Evolutionary conservation across 1,284 basidiomycete genomes (phyloP).

Genomic region (Megacollybia platyphylla): DNA sequence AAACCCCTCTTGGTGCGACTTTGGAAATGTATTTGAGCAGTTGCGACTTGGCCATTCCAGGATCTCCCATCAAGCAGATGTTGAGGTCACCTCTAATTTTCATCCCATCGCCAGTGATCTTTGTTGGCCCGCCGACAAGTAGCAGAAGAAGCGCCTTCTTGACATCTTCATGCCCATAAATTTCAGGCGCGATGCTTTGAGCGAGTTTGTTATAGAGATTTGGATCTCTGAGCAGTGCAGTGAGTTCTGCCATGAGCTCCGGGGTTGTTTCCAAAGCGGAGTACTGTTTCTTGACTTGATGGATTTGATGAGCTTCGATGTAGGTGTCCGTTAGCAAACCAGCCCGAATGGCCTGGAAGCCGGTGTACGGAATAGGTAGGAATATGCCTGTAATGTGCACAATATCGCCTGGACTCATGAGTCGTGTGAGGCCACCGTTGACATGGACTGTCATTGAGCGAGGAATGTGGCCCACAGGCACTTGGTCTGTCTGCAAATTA

Average conservation of each 20-base stretch:
- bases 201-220: constrained; percentile 78
- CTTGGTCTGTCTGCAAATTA: constrained; percentile 80
- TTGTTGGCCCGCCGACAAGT: constrained; percentile 92
- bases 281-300: constrained; percentile 98
- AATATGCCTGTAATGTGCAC: constrained; percentile 87
- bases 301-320: constrained; percentile 82
- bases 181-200: constrained; percentile 92
- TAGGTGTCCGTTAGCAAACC: constrained; percentile 97
- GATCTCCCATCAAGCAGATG: constrained; percentile 98
- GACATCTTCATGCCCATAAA: constrained; percentile 96
- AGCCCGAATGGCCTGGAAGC: constrained; percentile 82
- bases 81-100: constrained; percentile 98
- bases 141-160: constrained; percentile 95
- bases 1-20: constrained; percentile 93
- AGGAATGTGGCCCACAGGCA: constrained; percentile 97
- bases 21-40: constrained; percentile 98
- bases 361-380: constrained; percentile 83
- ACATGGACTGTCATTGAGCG: constrained; percentile 96
- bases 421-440: constrained; percentile 80
- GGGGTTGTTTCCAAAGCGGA: constrained; percentile 88
- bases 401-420: constrained; percentile 93
- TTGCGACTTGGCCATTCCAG: constrained; percentile 99
- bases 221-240: constrained; percentile 64
- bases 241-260: constrained; percentile 65
- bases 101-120: constrained; percentile 94